Base-by-base conservation (phyloP, 176 grass and related monocot species). In the Avena sativa region DNA sequence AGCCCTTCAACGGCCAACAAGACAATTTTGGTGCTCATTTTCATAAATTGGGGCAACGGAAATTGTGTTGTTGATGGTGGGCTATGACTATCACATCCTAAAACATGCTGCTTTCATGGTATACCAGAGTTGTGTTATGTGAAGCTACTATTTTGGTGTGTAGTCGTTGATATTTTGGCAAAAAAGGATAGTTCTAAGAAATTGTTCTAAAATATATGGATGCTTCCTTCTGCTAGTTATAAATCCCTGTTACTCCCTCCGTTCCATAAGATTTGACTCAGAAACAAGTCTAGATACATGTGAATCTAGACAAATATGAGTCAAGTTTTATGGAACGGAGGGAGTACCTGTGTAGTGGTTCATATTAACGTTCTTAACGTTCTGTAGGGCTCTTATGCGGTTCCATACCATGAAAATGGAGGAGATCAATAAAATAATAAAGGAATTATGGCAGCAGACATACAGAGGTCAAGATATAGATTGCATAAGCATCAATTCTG, bases 361-460 rank as follows among this genome's bases (percentile, higher is more conserved):
- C 46, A 47, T 74, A 38, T 50, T 71, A 36, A 56, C 50, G 47
- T 83, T 47, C 15, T 77, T 86, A 57, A 47, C 13, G 77, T 83
- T 84, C 46, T 90, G 78, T 78, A 98, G 96, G 87, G 93, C 96
- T 47, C 91, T 98, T 43, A 98, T 95, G 96, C 88, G 96, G 26
- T 98, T 98, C 78, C 96, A 98, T 87, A 81, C 88, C 36, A 98
- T 98, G 96, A 98, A 98, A 91, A 98, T 98, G 96, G 96, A 98
- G 79, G 96, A 98, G 85, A 98, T 98, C 87, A 98, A 98, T 85
- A 94, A 95, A 85, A 98, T 95, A 89, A 98, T 98, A 59, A 98
- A 94, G 87, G 96, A 98, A 94, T 83, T 98, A 46, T 98, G 96
- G 96, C 96, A 98, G 59, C 96, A 98, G 84, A 98, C 96, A 67